These are phyloP conservation scores for Rosellinia necatrix DNA, from an alignment of 2,329 filamentous ascomycete genomes.

Conservation along the genomic window DNA sequence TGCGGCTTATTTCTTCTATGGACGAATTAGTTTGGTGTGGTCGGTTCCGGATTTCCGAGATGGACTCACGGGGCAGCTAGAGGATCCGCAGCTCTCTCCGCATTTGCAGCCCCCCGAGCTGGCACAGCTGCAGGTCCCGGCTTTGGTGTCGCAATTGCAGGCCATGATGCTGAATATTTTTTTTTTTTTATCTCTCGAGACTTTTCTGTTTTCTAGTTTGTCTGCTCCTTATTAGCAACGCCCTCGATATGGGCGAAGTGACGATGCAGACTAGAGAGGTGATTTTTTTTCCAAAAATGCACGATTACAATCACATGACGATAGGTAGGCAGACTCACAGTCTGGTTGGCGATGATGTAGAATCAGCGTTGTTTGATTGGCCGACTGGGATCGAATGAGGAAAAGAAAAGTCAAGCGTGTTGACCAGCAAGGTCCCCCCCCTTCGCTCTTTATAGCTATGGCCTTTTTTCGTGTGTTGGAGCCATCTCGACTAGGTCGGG, in stretches of 20 bases:
- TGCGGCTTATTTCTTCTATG: constrained; percentile 2
- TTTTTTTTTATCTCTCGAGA: too few relatives aligned
- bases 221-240: neutral
- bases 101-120: constrained; percentile 36
- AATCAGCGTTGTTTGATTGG: constrained; percentile 28
- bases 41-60: neutral
- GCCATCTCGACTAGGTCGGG: too few relatives aligned
- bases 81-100: constrained; percentile 37
- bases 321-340: constrained; percentile 4
- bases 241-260: too few relatives aligned
- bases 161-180: too few relatives aligned
- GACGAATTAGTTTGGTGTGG: too few relatives aligned
- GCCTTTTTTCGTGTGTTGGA: neutral
- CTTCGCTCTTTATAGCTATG: neutral
- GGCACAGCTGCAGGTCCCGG: constrained; percentile 35
- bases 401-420: constrained; percentile 5
- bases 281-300: too few relatives aligned
- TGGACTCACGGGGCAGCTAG: constrained; percentile 37
- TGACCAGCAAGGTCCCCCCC: constrained; percentile 28
- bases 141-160: constrained; percentile 38
- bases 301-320: neutral
- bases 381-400: constrained; percentile 21
- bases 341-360: constrained; percentile 7
- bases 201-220: neutral
- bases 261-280: too few relatives aligned